Percentiles rank a stretch among this genome's conserved stretches.
Conservation (phyloP, 768 basidiomycete species). For the Thelephora ganbajun region DNA sequence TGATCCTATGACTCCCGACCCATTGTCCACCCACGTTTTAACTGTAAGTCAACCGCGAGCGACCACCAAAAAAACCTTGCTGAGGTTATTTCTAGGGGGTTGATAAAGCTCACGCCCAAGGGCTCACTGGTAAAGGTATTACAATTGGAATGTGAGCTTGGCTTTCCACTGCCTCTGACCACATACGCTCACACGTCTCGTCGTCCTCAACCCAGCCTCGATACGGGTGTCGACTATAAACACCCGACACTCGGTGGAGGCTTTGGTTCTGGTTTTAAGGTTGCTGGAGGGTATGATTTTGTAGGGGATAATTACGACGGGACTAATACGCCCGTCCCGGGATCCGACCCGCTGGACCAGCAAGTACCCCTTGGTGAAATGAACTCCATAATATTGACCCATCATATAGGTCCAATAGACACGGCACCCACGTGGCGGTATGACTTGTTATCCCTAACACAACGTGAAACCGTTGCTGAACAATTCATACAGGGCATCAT, state of each 20-base stretch:
- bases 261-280: slow-evolving; percentile 38
- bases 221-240: slow-evolving; percentile 37
- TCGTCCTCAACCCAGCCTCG: slow-evolving; percentile 27
- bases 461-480: slow-evolving; percentile 5
- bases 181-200: no score
- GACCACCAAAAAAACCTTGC: not conserved
- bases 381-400: slow-evolving; percentile 16
- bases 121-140: slow-evolving; percentile 47
- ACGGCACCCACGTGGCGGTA: slow-evolving; percentile 45
- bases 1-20: slow-evolving; percentile 29
- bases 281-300: slow-evolving; percentile 41
- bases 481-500: slow-evolving; percentile 36
- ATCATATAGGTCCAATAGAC: slow-evolving; percentile 16
- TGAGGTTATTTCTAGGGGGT: slow-evolving; percentile 29
- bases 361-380: no score
- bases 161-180: not conserved
- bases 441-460: slow-evolving; percentile 7
- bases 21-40: slow-evolving; percentile 37
- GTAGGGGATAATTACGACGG: slow-evolving; percentile 43
- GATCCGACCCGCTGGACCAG: slow-evolving; percentile 37
- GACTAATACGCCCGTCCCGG: slow-evolving; percentile 33
- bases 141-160: slow-evolving; percentile 47
- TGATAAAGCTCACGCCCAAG: slow-evolving; percentile 48
- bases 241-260: slow-evolving; percentile 40
- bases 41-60: slow-evolving; percentile 24